Percentiles rank a stretch among this genome's conserved stretches.
Conservation (phyloP, 1,284 basidiomycete genomes). For the Vanrija sp. region DNA sequence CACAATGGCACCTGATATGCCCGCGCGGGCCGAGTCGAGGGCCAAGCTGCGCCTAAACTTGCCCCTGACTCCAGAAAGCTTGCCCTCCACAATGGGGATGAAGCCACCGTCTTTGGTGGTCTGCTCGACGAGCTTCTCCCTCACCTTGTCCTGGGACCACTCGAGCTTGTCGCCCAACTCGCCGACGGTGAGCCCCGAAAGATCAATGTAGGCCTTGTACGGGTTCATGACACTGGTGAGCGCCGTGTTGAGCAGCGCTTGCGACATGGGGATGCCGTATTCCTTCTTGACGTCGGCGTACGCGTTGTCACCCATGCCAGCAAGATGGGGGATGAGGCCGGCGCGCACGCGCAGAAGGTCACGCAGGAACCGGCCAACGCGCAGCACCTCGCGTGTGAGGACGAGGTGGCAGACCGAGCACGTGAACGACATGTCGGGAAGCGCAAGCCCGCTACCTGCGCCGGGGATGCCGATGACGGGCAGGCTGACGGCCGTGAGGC, state of each 20-base stretch:
- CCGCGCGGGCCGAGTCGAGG: not conserved
- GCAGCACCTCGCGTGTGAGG: constrained; percentile 17
- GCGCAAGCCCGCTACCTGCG: constrained; percentile 3
- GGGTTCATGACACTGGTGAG: not conserved
- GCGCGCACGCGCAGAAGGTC: constrained; percentile 55
- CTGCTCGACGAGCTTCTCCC: not conserved
- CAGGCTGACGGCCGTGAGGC: not conserved
- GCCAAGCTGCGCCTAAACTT: no score
- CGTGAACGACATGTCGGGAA: constrained; percentile 3
- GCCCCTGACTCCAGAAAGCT: no score
- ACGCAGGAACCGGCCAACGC: constrained; percentile 55
- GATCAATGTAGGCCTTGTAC: not conserved
- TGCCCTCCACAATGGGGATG: no score
- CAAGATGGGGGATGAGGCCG: not conserved
- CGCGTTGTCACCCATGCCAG: constrained; percentile 2
- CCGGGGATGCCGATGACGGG: constrained; percentile 7
- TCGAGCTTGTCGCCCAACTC: not conserved
- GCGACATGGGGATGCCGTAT: not conserved
- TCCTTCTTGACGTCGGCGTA: not conserved
- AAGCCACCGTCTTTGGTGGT: not conserved
- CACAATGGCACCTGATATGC: not conserved
- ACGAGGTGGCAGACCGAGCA: constrained; percentile 7
- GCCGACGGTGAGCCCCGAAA: no score
- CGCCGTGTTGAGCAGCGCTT: not conserved
- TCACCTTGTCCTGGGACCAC: not conserved